phyloP scores from a whole-genome alignment of 2,329 filamentous ascomycete genomes.

The Aspergillus quadricinctus region DNA sequence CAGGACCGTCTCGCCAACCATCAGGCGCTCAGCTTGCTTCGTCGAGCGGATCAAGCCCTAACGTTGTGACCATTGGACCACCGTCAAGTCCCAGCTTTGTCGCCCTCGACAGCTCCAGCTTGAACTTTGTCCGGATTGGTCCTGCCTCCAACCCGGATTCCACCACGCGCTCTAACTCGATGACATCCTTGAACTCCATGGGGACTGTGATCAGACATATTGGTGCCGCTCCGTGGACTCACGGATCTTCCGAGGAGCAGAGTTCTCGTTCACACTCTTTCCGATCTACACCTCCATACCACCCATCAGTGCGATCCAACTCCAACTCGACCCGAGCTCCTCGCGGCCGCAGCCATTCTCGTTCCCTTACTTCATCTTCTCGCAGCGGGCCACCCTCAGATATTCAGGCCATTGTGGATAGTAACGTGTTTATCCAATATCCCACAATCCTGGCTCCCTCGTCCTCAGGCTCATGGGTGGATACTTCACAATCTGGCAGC shows the following conservation, averaged over 20 bases:
- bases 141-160: conserved; percentile 30
- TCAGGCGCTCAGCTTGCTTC: conserved; percentile 19
- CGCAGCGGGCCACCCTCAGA: conserved; percentile 34
- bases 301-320: conserved; percentile 31
- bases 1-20: conserved; percentile 20
- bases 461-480: conserved; percentile 39
- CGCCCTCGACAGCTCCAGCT: conserved; percentile 34
- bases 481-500: conserved; percentile 26
- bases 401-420: conserved; percentile 34
- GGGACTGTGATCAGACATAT: conserved; percentile 39
- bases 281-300: conserved; percentile 38
- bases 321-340: conserved; percentile 30
- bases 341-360: conserved; percentile 24
- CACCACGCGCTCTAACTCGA: conserved; percentile 33
- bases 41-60: conserved; percentile 37
- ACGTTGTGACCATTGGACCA: conserved; percentile 34
- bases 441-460: conserved; percentile 34
- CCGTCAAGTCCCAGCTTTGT: conserved; percentile 40
- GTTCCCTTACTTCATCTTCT: conserved; percentile 31
- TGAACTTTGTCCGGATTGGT: conserved; percentile 33
- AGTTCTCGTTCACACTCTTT: conserved; percentile 35
- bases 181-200: conserved; percentile 38
- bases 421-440: conserved; percentile 35
- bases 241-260: conserved; percentile 30
- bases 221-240: conserved; percentile 31